These are phyloP conservation scores for Diaporthe ilicicola DNA, from an alignment of 2,329 filamentous ascomycete genomes.

Conservation along the genomic window DNA sequence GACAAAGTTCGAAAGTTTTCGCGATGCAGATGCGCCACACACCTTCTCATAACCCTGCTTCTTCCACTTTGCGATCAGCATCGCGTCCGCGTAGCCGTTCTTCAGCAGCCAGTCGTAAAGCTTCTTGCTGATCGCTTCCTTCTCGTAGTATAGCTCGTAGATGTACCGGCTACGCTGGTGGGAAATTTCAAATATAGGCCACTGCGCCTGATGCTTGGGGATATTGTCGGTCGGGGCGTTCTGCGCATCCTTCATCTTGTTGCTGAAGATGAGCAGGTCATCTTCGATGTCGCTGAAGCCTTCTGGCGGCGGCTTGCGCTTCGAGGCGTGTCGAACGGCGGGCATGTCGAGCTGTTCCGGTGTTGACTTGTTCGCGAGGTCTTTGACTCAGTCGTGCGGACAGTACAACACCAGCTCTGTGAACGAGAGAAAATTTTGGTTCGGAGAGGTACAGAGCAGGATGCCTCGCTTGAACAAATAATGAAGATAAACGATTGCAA, in stretches of 20 bases:
- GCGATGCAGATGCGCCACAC: constrained; percentile 39
- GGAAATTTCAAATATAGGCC: constrained; percentile 97
- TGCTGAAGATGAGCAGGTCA: constrained; percentile 83
- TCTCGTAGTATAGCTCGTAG: constrained; percentile 97
- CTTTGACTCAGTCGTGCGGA: neutral
- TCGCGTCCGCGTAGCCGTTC: constrained; percentile 94
- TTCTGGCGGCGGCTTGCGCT: constrained; percentile 83
- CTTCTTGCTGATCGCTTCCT: constrained; percentile 90
- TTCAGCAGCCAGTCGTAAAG: constrained; percentile 97
- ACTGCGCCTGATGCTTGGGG: constrained; percentile 87
- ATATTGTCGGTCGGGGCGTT: constrained; percentile 85
- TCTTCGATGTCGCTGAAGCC: constrained; percentile 91
- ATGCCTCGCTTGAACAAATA: neutral
- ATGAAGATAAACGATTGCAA: too few species aligned
- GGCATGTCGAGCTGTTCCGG: constrained; percentile 65
- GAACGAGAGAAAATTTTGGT: neutral
- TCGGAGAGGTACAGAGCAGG: neutral
- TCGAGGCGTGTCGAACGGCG: constrained; percentile 76
- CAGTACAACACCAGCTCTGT: neutral
- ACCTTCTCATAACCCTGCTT: constrained; percentile 99
- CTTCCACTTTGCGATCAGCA: constrained; percentile 99
- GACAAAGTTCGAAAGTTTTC: neutral
- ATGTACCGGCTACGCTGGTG: constrained; percentile 94
- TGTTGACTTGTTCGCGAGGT: neutral
- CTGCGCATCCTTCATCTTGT: constrained; percentile 96